Evolutionary conservation across 768 basidiomycete species (phyloP).

Genomic region (Leccinellum rugosiceps): DNA sequence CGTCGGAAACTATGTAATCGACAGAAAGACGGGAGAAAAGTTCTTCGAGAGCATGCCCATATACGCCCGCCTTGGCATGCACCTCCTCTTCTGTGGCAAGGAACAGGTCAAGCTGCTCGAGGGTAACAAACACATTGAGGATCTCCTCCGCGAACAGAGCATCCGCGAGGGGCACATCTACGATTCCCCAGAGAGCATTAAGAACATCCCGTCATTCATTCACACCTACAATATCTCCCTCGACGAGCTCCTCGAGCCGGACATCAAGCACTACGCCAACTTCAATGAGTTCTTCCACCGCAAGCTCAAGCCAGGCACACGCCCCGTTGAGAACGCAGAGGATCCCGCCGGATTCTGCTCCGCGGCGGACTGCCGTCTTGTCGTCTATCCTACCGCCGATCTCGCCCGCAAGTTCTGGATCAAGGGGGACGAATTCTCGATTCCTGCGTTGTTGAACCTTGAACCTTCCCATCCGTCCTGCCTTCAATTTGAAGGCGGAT

Average conservation of each 20-base stretch:
- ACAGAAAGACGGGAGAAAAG: conserved; percentile 45
- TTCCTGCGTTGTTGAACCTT: conserved; percentile 55
- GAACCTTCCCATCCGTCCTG: conserved; percentile 41
- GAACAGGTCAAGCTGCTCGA: conserved; percentile 49
- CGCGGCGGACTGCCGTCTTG: conserved; percentile 72
- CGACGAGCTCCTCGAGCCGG: conserved; percentile 60
- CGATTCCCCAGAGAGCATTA: conserved; percentile 48
- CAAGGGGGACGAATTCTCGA: conserved; percentile 69
- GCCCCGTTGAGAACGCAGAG: conserved; percentile 55
- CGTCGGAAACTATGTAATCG: conserved; percentile 55
- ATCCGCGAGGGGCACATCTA: conserved; percentile 55
- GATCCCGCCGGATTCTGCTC: conserved; percentile 55
- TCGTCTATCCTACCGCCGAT: conserved; percentile 58
- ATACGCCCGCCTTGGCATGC: conserved; percentile 71
- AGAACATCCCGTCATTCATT: conserved; percentile 55
- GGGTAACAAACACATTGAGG: conserved; percentile 42
- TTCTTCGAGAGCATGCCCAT: conserved; percentile 77
- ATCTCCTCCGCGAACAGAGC: conserved; percentile 52
- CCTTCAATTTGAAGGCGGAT: conserved; percentile 39
- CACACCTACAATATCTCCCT: conserved; percentile 51
- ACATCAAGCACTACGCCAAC: conserved; percentile 55
- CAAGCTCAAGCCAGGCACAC: conserved; percentile 53
- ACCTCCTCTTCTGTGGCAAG: conserved; percentile 64
- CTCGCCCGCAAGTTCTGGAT: conserved; percentile 72
- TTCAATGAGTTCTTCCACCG: conserved; percentile 81